Evolutionary conservation across 768 basidiomycete species (phyloP), one percentile per base, ranked within the genome.

Genomic region (Agaricus subrufescens): DNA sequence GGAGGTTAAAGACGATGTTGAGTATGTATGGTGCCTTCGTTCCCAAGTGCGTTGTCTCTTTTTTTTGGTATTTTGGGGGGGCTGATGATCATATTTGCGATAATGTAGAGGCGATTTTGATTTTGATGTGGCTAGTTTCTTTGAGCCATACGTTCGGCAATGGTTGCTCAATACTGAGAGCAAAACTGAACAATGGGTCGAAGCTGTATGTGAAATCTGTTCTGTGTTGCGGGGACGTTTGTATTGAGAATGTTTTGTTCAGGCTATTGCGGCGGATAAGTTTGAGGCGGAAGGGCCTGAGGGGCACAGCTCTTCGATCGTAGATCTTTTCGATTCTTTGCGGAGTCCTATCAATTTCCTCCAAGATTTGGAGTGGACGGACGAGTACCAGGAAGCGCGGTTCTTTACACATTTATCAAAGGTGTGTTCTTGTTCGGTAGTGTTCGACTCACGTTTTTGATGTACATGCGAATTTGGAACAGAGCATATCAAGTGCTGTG

Each of bases 261-360:
- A 89, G 80, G 89, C 89, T 30, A 84, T 91, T 60, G 79, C 80
- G 42, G 81, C 83, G 2, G 91, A 92, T 66, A 84, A 89, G 86
- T 92, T 91, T 61, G 79, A 94, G 75, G 78, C 91, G 54, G 81
- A 94, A 72, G 80, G 89, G 58, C 57, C 76, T 10, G 84, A 91
- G 69, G 90, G 90, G 0, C 91, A 95, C 64, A 96, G 93, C 62
- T 94, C 95, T n/a, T 98, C 96, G 0, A 95, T 99, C 53, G 86
- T 94, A 25, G 97, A 99, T 70, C 78, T 99, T 1, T 98, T 98
- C 65, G 94, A 94, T 60, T 97, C 94, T 2, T 78, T 98, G 53
- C 84, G 91, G 50, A 94, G 91, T 62, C 94, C 96, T 0, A 87
- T 94, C 63, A 81, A 83, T 56, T 94, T 97, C 71, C 70, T 99